Conservation (phyloP, 768 basidiomycete genomes). For the Pluteus cervinus region DNA sequence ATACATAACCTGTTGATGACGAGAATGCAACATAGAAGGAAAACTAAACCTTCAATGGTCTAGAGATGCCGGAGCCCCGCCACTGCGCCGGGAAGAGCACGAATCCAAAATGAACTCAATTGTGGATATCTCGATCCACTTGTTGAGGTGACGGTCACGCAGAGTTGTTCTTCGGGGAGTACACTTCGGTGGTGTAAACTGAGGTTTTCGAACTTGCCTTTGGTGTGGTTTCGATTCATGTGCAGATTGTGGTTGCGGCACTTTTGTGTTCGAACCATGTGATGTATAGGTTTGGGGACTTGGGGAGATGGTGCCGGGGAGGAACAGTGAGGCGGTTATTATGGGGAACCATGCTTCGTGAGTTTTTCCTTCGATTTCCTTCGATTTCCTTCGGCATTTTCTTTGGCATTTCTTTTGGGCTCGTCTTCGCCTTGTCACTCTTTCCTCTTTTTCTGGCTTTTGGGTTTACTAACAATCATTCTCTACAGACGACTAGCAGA, state of each 20-base stretch:
- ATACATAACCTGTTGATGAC: slow-evolving; percentile 71
- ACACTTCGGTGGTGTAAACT: slow-evolving; percentile 71
- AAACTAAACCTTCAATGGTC: slow-evolving; percentile 80
- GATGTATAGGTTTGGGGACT: slow-evolving; percentile 84
- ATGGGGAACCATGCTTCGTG: slow-evolving; percentile 85
- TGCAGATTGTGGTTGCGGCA: slow-evolving; percentile 54
- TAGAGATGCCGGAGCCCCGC: slow-evolving; percentile 43
- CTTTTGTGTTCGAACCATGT: slow-evolving; percentile 79
- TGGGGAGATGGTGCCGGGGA: slow-evolving; percentile 80
- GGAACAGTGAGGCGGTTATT: slow-evolving; percentile 72
- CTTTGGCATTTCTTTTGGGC: too few species aligned
- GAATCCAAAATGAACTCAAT: slow-evolving; percentile 67
- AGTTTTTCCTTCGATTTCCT: slow-evolving; percentile 13
- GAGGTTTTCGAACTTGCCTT: slow-evolving; percentile 58
- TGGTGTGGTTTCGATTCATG: slow-evolving; percentile 60
- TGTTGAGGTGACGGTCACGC: slow-evolving; percentile 69
- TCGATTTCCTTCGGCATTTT: too few species aligned
- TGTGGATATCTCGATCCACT: slow-evolving; percentile 81
- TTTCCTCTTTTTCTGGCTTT: not conserved
- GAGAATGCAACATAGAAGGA: slow-evolving; percentile 74
- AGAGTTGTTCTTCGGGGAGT: slow-evolving; percentile 70
- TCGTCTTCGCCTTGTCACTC: too few species aligned
- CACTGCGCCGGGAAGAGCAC: slow-evolving; percentile 49
- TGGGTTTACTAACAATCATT: slow-evolving; percentile 1
- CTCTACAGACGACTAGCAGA: slow-evolving; percentile 56